Evolutionary conservation across 2,329 filamentous ascomycete genomes (phyloP).

Genomic region (Teratosphaeria nubilosa): DNA sequence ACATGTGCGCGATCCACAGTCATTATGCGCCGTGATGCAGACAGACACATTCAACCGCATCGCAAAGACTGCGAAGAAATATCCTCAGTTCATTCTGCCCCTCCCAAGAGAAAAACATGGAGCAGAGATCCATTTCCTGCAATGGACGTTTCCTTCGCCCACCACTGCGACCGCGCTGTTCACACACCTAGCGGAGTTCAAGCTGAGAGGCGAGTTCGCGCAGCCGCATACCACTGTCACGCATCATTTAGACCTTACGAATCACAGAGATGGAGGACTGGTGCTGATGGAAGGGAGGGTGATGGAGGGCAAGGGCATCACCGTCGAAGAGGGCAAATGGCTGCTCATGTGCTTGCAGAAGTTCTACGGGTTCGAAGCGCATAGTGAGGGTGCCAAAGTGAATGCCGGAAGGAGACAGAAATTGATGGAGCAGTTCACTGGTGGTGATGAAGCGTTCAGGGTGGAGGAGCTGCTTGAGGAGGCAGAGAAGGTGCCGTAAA

Average conservation of each 20-base stretch:
- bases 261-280: conserved; percentile 46
- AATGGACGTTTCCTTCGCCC: conserved; percentile 81
- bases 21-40: conserved; percentile 77
- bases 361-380: conserved; percentile 65
- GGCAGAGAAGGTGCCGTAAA: conserved; percentile 58
- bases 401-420: conserved; percentile 59
- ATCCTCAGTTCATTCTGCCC: conserved; percentile 87
- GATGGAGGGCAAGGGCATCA: conserved; percentile 64
- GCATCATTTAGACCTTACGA: conserved; percentile 71
- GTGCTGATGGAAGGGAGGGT: conserved; percentile 82
- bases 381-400: conserved; percentile 52
- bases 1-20: conserved; percentile 61
- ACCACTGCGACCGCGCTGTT: conserved; percentile 61
- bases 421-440: conserved; percentile 72
- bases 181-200: conserved; percentile 88
- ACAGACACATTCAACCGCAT: conserved; percentile 64
- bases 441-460: conserved; percentile 68
- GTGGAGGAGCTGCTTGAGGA: conserved; percentile 81
- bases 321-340: conserved; percentile 75
- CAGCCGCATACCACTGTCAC: conserved; percentile 90
- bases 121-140: conserved; percentile 89
- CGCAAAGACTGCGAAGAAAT: conserved; percentile 55
- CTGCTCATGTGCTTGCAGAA: conserved; percentile 86
- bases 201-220: conserved; percentile 78
- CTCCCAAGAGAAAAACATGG: conserved; percentile 58